phyloP scores from a whole-genome alignment of 2,329 filamentous ascomycete genomes.

The Beauveria brongniartii region DNA sequence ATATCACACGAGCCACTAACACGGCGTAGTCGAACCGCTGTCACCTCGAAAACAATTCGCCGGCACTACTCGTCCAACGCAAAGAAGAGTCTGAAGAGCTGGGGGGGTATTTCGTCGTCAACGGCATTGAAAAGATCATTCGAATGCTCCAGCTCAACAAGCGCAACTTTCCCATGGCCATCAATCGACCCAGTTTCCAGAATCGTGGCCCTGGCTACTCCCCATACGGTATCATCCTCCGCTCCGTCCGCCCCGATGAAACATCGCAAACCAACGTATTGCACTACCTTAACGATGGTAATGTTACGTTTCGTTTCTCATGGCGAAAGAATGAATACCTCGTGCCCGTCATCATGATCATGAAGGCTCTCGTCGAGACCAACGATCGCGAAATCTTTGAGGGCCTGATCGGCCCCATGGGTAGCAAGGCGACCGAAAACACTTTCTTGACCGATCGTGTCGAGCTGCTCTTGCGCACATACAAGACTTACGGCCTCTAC shows the following conservation, averaged over 20 bases:
- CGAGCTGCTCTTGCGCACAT: constrained; percentile 83
- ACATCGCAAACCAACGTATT: constrained; percentile 96
- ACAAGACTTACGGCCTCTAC: constrained; percentile 83
- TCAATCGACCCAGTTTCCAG: constrained; percentile 80
- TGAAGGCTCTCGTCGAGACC: constrained; percentile 91
- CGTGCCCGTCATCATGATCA: constrained; percentile 91
- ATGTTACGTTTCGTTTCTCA: constrained; percentile 93
- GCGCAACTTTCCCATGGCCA: constrained; percentile 92
- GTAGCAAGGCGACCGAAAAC: constrained; percentile 71
- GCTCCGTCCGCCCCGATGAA: constrained; percentile 92
- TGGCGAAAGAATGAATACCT: constrained; percentile 97
- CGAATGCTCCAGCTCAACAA: constrained; percentile 84
- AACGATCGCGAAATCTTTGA: constrained; percentile 96
- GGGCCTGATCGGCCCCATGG: constrained; percentile 71
- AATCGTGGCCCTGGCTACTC: constrained; percentile 85
- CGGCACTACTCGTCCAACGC: constrained; percentile 69
- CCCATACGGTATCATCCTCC: constrained; percentile 80
- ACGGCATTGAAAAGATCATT: constrained; percentile 95
- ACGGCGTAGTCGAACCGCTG: constrained; percentile 68
- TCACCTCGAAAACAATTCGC: constrained; percentile 79
- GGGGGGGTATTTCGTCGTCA: constrained; percentile 95
- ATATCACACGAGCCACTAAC: constrained; percentile 13
- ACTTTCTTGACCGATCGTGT: constrained; percentile 94
- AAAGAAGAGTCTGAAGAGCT: constrained; percentile 96
- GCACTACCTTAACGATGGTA: constrained; percentile 92